phyloP scores from a whole-genome alignment of 2,329 filamentous ascomycete species.

The Pseudocercospora crystallina region DNA sequence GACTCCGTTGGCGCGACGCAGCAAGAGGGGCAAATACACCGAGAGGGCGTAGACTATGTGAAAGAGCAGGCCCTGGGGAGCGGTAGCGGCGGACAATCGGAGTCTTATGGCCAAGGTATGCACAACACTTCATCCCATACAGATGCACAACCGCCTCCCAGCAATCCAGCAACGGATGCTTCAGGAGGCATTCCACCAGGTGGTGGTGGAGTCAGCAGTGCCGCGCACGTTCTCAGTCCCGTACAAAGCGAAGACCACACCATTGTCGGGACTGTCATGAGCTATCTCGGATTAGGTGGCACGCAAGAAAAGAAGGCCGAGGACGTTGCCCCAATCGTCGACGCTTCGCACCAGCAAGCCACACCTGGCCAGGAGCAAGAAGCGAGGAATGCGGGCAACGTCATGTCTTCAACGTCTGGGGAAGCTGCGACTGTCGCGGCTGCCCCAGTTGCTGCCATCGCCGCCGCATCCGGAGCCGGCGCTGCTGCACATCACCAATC shows the following conservation, averaged over 20 bases:
- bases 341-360: no score
- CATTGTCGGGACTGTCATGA: constrained; percentile 25
- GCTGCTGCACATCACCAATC: not conserved
- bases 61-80: constrained; percentile 18
- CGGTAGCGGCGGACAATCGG: not conserved
- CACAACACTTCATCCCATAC: not conserved
- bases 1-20: no score
- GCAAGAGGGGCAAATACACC: constrained; percentile 15
- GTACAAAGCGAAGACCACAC: constrained; percentile 16
- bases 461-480: constrained; percentile 10
- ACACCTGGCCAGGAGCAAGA: not conserved
- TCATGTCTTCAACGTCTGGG: constrained; percentile 5
- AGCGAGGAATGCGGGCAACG: constrained; percentile 8
- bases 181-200: constrained; percentile 19
- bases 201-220: constrained; percentile 24
- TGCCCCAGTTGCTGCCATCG: constrained; percentile 13
- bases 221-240: constrained; percentile 23
- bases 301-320: constrained; percentile 14
- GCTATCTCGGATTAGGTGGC: constrained; percentile 23
- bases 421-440: constrained; percentile 11
- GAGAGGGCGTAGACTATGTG: constrained; percentile 26
- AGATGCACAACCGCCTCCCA: constrained; percentile 18
- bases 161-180: constrained; percentile 22
- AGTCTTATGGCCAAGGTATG: not conserved
- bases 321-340: not conserved